Evolutionary conservation across 345 rosid species (phyloP).

Genomic region (Sisymbrium altissimum): DNA sequence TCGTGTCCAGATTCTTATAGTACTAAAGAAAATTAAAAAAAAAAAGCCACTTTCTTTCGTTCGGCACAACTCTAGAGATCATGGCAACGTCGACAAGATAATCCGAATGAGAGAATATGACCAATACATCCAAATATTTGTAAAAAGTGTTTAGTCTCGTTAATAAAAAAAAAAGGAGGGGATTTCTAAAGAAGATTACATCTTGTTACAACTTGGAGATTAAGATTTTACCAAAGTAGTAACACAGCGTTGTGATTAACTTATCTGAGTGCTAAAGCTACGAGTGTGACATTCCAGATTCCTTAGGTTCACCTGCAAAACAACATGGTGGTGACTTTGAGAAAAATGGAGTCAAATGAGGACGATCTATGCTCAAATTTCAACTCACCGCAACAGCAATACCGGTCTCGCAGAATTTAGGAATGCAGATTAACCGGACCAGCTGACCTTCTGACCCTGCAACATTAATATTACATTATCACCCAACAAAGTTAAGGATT

Average conservation of each 20-base stretch:
- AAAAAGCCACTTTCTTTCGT: too few species aligned
- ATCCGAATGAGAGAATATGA: too few species aligned
- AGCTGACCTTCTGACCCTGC: slow-evolving; percentile 83
- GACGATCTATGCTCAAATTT: not conserved
- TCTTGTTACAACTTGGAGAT: not conserved
- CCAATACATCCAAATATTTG: slow-evolving; percentile 3
- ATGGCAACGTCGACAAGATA: too few species aligned
- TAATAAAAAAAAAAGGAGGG: too few species aligned
- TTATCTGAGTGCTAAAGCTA: slow-evolving; percentile 55
- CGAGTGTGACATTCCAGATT: slow-evolving; percentile 81
- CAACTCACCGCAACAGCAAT: slow-evolving; percentile 73
- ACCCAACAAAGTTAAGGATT: not conserved
- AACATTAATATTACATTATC: not conserved
- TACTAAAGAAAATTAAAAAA: too few species aligned
- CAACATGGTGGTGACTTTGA: not conserved
- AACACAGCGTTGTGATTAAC: slow-evolving; percentile 27
- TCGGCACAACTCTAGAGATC: too few species aligned
- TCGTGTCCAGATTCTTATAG: not conserved
- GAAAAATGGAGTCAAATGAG: not conserved
- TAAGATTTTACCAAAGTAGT: not conserved
- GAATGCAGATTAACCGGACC: slow-evolving; percentile 71
- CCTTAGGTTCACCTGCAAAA: slow-evolving; percentile 66
- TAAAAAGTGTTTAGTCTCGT: not conserved
- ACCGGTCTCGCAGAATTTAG: slow-evolving; percentile 73
- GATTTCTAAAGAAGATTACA: not conserved